A percentile compares a stretch with the other conserved stretches of the same genome.
phyloP scores from a whole-genome alignment of 2,329 filamentous ascomycete species.

The Lachnellula occidentalis region DNA sequence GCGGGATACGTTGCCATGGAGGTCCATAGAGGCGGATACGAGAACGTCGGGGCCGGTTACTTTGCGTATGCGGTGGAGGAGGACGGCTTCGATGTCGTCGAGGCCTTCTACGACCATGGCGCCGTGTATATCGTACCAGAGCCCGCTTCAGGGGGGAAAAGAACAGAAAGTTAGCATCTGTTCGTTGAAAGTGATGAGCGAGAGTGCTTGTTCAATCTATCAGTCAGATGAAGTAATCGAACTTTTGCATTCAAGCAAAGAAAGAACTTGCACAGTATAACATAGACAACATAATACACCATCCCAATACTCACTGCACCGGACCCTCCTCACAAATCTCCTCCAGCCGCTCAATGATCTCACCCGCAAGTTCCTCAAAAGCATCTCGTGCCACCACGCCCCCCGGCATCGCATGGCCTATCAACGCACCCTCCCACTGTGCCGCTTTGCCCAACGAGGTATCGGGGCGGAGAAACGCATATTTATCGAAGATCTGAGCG shows the following conservation, averaged over 20 bases:
- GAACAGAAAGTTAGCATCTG: not conserved
- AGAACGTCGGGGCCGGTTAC: constrained; percentile 42
- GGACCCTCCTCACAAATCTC: constrained; percentile 31
- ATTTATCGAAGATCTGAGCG: constrained; percentile 38
- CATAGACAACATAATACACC: no score
- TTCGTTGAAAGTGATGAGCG: no score
- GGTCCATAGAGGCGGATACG: constrained; percentile 50
- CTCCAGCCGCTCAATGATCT: constrained; percentile 37
- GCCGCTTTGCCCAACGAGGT: constrained; percentile 38
- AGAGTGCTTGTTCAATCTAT: no score
- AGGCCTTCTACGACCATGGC: constrained; percentile 49
- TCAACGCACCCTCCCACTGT: constrained; percentile 45
- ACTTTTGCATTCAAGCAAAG: no score
- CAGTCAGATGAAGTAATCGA: no score
- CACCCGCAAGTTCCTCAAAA: constrained; percentile 40
- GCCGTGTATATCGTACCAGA: constrained; percentile 53
- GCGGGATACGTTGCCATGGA: constrained; percentile 49
- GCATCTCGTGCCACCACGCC: constrained; percentile 41
- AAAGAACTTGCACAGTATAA: no score
- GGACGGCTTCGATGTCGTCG: constrained; percentile 43
- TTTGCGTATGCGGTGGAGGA: constrained; percentile 39
- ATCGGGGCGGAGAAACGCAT: constrained; percentile 40
- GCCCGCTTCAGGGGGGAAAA: constrained; percentile 29
- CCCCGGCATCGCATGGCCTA: constrained; percentile 46
- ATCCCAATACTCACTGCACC: constrained; percentile 30